Conservation (phyloP, 257 asterid genomes). For the Solanum rostratum region DNA sequence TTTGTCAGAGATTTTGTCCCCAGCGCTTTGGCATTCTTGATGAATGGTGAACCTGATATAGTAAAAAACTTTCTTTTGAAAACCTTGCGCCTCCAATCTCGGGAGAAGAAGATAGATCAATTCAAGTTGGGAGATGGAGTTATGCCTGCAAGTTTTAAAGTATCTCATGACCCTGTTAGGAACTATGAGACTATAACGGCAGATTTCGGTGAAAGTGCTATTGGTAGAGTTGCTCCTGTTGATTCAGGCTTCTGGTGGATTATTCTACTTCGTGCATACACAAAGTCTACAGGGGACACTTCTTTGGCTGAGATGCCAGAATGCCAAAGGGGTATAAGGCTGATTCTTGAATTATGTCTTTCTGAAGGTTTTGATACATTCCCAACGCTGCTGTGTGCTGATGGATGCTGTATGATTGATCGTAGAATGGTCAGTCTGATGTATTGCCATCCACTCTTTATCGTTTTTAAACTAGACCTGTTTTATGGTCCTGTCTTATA, state of each 20-base stretch:
- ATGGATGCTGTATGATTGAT: slow-evolving; percentile 89
- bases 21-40: slow-evolving; percentile 82
- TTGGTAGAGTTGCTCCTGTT: slow-evolving; percentile 95
- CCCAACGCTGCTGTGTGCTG: slow-evolving; percentile 92
- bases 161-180: slow-evolving; percentile 72
- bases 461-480: neutral
- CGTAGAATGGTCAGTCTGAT: slow-evolving; percentile 68
- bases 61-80: slow-evolving; percentile 81
- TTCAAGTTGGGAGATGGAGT: slow-evolving; percentile 90
- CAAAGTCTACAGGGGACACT: slow-evolving; percentile 89
- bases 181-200: slow-evolving; percentile 75
- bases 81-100: slow-evolving; percentile 78
- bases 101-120: slow-evolving; percentile 90
- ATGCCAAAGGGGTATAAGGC: slow-evolving; percentile 75
- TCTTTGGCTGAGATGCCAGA: slow-evolving; percentile 73
- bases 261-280: slow-evolving; percentile 82
- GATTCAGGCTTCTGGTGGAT: slow-evolving; percentile 99
- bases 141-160: slow-evolving; percentile 95
- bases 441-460: neutral
- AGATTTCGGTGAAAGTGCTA: slow-evolving; percentile 91
- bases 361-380: slow-evolving; percentile 93
- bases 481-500: neutral
- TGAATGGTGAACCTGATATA: slow-evolving; percentile 93
- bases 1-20: slow-evolving; percentile 92
- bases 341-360: slow-evolving; percentile 68